Conservation (phyloP, 2,329 filamentous ascomycete genomes). For the Rhynchosporium secalis region DNA sequence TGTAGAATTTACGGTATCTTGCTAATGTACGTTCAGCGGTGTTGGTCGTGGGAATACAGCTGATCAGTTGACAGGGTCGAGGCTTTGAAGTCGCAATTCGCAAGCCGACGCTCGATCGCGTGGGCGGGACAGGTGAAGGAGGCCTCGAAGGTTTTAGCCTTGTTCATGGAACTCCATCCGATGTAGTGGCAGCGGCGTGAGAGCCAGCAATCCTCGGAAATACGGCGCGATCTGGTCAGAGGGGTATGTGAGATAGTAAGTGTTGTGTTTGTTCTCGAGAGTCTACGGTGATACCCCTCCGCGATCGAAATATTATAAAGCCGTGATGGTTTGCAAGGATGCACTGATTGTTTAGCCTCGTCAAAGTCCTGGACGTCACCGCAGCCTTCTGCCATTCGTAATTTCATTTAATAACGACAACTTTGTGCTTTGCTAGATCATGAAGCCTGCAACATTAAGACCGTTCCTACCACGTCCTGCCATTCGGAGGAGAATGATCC, state of each 20-base stretch:
- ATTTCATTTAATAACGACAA: constrained; percentile 7
- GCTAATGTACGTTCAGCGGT: neutral
- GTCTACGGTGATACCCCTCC: constrained; percentile 14
- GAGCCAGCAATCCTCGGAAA: constrained; percentile 27
- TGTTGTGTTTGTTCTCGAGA: neutral
- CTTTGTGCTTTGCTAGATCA: constrained; percentile 19
- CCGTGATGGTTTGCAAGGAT: constrained; percentile 18
- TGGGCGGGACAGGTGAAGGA: constrained; percentile 20
- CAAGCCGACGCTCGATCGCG: constrained; percentile 2
- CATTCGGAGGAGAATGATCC: constrained; percentile 24
- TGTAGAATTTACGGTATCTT: neutral
- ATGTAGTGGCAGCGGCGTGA: constrained; percentile 25
- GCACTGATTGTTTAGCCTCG: constrained; percentile 19
- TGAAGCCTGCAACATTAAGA: constrained; percentile 34
- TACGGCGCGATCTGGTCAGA: constrained; percentile 17
- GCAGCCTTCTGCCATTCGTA: constrained; percentile 24
- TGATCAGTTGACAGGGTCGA: neutral
- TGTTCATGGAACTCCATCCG: constrained; percentile 36
- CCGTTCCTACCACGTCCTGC: constrained; percentile 30
- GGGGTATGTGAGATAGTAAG: constrained; percentile 9
- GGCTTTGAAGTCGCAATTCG: constrained; percentile 9
- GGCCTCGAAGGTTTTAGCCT: constrained; percentile 31
- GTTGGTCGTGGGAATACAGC: neutral
- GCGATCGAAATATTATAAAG: constrained; percentile 15
- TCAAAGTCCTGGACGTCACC: constrained; percentile 25